Evolutionary conservation across 495 filamentous ascomycete genomes (phyloP).

Genomic region (Hyaloscypha finlandica): DNA sequence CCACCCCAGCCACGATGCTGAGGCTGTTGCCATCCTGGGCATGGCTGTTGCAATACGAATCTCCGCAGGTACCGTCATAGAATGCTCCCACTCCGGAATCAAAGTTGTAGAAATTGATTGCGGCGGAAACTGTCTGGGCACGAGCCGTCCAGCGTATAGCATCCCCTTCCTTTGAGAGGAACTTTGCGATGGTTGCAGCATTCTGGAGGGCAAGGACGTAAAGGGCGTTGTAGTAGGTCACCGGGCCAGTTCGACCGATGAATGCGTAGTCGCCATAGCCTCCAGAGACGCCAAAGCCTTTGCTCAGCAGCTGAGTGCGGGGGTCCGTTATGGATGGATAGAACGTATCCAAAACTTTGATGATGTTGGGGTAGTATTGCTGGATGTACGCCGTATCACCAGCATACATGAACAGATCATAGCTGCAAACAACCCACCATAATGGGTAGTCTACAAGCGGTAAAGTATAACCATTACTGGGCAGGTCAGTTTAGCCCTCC

Average conservation of each 20-base stretch:
- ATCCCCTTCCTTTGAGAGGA: conserved; percentile 34
- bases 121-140: conserved; percentile 35
- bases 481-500: not conserved
- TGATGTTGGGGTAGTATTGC: conserved; percentile 39
- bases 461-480: conserved; percentile 45
- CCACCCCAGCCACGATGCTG: conserved; percentile 41
- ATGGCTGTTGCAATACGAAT: conserved; percentile 37
- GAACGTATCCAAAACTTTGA: conserved; percentile 43
- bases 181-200: conserved; percentile 42
- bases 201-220: conserved; percentile 46
- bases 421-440: conserved; percentile 47
- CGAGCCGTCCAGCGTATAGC: conserved; percentile 40
- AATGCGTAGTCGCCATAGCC: conserved; percentile 53
- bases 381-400: conserved; percentile 37
- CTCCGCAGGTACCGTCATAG: conserved; percentile 38
- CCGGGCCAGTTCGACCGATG: conserved; percentile 43
- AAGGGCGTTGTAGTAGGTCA: conserved; percentile 51
- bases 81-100: conserved; percentile 42
- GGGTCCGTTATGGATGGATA: conserved; percentile 39
- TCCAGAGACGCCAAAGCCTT: conserved; percentile 33
- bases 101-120: conserved; percentile 38
- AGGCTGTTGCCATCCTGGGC: conserved; percentile 51
- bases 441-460: conserved; percentile 49
- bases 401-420: conserved; percentile 48
- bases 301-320: conserved; percentile 40